Base-by-base conservation (phyloP, 345 rosid genomes). In the Anastatica hierochuntica region DNA sequence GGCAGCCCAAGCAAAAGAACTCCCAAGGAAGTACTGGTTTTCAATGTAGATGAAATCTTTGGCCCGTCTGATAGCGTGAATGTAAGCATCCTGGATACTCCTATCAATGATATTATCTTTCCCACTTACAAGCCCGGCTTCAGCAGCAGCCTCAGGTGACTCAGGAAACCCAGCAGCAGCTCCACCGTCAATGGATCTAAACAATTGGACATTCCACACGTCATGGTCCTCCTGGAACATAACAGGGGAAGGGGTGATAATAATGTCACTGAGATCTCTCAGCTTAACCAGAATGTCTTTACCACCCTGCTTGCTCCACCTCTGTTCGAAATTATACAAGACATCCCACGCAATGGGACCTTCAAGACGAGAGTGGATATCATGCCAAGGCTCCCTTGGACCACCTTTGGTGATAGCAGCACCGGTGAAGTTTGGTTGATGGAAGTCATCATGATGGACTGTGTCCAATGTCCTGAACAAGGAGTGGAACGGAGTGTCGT, bases 341-440 rank as follows among this genome's bases (percentile, higher is more conserved):
- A 92, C 99, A 43, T 92, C 99, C 99, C 99, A 92, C 26, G 99
- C 99, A 56, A 92, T 66, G 16, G 97, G 97, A 63, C 99, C 99
- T 76, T 92, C 99, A 15, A 92, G 94, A 43, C 90, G 81, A 39
- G 90, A 92, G 74, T 92, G 99, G 54, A 88, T 88, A 53, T 88
- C 99, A 43, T 92, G 99, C 99, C 99, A 92, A 8, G 99, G 99
- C 65, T 92, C 99, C 75, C 97, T 78, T 11, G 99, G 99, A 53
- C 99, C 99, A 24, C 99, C 99, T 68, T 94, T 94, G 56, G 77
- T 73, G 49, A 92, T 88, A 30, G 82, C 50, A 69, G 79, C 90
- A 40, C 77, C 95, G 0, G 78, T 9, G 52, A 83, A 92, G 79
- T 92, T 92, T 15, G 99, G 99, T 66, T 92, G 99, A 73, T 92